These are phyloP conservation scores for Amaranthus cruentus DNA, from an alignment of 148 eudicot species.

Conservation along the genomic window DNA sequence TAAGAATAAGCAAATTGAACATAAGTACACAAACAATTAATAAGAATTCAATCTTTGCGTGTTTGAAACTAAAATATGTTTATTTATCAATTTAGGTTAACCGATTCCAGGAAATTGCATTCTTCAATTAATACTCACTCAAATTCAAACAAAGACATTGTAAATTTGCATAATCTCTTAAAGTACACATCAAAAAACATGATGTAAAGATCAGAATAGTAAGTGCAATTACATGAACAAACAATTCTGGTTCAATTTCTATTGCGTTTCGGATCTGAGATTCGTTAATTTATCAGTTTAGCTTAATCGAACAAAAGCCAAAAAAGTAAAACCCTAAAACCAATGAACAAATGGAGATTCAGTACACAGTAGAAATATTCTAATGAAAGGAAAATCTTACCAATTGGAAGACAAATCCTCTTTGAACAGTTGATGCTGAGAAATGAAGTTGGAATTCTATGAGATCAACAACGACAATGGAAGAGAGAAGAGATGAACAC, in stretches of 20 bases:
- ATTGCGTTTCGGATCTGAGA: too few relatives aligned
- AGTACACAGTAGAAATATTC: background rate
- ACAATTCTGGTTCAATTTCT: background rate
- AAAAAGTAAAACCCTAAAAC: conserved; percentile 15
- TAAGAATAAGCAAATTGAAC: background rate
- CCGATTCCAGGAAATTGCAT: background rate
- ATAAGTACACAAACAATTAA: background rate
- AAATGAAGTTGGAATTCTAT: too few relatives aligned
- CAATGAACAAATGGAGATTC: background rate
- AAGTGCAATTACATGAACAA: background rate
- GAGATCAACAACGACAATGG: too few relatives aligned
- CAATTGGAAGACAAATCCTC: too few relatives aligned
- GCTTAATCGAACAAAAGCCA: background rate
- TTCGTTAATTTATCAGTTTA: background rate
- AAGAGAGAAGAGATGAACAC: too few relatives aligned
- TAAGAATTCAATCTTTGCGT: background rate
- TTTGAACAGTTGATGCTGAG: too few relatives aligned
- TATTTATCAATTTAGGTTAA: background rate
- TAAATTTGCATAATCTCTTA: too few relatives aligned
- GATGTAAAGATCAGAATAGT: background rate
- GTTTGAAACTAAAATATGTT: background rate
- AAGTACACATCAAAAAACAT: too few relatives aligned
- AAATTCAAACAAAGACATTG: too few relatives aligned
- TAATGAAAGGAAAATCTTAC: too few relatives aligned
- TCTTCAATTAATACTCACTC: too few relatives aligned